These are phyloP conservation scores for Davidsoniella eucalypti DNA, from an alignment of 2,329 filamentous ascomycete genomes.

Conservation along the genomic window DNA sequence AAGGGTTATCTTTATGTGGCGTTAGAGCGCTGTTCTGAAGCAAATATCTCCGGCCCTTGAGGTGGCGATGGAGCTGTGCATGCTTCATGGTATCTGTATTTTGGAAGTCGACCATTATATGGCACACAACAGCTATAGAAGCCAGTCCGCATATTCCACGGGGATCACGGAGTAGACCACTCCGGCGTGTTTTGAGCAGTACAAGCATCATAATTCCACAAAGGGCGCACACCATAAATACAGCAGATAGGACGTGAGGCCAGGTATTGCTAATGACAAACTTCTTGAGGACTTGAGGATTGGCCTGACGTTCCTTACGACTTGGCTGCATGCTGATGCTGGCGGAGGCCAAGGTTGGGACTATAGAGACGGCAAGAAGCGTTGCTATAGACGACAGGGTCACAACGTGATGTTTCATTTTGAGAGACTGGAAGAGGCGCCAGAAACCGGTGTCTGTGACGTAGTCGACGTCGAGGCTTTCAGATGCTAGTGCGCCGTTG, in stretches of 20 bases:
- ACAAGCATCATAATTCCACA: slow-evolving; percentile 42
- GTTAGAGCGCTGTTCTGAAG: slow-evolving; percentile 55
- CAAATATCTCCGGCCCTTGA: slow-evolving; percentile 51
- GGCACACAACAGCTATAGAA: slow-evolving; percentile 56
- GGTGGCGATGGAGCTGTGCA: slow-evolving; percentile 47
- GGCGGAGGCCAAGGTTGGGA: slow-evolving; percentile 52
- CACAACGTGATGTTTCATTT: slow-evolving; percentile 50
- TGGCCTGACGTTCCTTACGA: slow-evolving; percentile 25
- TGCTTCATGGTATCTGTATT: slow-evolving; percentile 52
- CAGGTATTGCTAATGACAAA: slow-evolving; percentile 40
- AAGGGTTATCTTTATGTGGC: slow-evolving; percentile 37
- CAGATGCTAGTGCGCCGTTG: slow-evolving; percentile 42
- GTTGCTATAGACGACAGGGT: slow-evolving; percentile 48
- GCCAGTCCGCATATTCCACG: slow-evolving; percentile 59
- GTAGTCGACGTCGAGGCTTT: slow-evolving; percentile 60
- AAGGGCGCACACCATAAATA: slow-evolving; percentile 39
- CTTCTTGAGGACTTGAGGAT: slow-evolving; percentile 31
- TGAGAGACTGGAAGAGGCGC: slow-evolving; percentile 45
- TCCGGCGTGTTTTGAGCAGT: slow-evolving; percentile 43
- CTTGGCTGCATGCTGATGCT: slow-evolving; percentile 40
- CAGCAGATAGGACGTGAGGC: slow-evolving; percentile 43
- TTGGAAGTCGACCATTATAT: slow-evolving; percentile 59
- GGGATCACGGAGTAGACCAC: slow-evolving; percentile 50
- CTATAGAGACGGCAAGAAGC: slow-evolving; percentile 47
- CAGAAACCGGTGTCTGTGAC: slow-evolving; percentile 51